Conservation (phyloP, 2,329 filamentous ascomycete species). For the Clarireedia hainanense region DNA sequence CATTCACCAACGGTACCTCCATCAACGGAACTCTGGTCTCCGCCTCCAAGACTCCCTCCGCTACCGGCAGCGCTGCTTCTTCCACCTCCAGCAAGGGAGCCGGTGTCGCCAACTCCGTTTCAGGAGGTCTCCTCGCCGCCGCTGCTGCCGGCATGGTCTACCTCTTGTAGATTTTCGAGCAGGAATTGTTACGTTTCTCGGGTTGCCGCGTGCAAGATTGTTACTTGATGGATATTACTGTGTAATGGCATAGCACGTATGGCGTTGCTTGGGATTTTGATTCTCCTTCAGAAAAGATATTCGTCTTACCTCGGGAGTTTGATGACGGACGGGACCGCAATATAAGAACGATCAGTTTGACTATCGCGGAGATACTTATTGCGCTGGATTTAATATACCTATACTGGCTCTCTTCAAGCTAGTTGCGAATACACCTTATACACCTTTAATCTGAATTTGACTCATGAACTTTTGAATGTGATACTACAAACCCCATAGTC, state of each 20-base stretch:
- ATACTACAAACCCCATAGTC: too few species aligned
- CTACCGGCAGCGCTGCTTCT: not conserved
- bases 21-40: slow-evolving; percentile 1
- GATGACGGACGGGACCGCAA: not conserved
- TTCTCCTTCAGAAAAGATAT: slow-evolving; percentile 1
- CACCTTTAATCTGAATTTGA: not conserved
- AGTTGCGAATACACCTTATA: slow-evolving; percentile 4
- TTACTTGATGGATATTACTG: slow-evolving; percentile 5
- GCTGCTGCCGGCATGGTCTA: slow-evolving; percentile 8
- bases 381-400: slow-evolving; percentile 1
- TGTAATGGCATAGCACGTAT: slow-evolving; percentile 4
- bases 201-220: slow-evolving; percentile 5
- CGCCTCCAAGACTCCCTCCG: not conserved
- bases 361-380: not conserved
- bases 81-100: slow-evolving; percentile 4
- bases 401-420: slow-evolving; percentile 2
- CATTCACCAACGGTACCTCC: slow-evolving; percentile 4
- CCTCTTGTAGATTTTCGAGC: slow-evolving; percentile 2
- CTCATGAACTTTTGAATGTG: not conserved
- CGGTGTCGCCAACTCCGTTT: not conserved
- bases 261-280: slow-evolving; percentile 2
- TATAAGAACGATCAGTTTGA: not conserved
- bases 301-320: slow-evolving; percentile 3
- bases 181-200: slow-evolving; percentile 5
- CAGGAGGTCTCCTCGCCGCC: slow-evolving; percentile 2